Percentiles rank a stretch among this genome's conserved stretches.
phyloP scores from a whole-genome alignment of 345 rosid genomes.

The Cardamine chenopodiifolia region DNA sequence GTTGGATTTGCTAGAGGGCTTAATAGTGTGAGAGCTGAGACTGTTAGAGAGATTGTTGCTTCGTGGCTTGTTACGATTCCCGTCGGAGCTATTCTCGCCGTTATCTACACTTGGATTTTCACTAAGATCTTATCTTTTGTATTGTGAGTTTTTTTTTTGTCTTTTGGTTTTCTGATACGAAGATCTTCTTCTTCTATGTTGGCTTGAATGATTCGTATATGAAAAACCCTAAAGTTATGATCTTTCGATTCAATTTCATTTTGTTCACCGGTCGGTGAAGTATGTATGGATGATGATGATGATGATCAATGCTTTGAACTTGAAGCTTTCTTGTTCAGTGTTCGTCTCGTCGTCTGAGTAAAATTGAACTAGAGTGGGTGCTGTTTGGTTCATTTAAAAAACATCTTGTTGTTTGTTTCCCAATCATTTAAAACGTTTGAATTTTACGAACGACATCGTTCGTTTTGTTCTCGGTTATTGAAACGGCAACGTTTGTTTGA shows the following conservation, averaged over 20 bases:
- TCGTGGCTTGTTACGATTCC: constrained; percentile 96
- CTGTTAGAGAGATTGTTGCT: constrained; percentile 82
- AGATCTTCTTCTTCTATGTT: constrained; percentile 31
- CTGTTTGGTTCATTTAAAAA: not conserved
- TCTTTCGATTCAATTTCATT: not conserved
- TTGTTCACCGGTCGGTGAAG: constrained; percentile 38
- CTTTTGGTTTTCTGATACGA: constrained; percentile 19
- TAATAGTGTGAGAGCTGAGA: constrained; percentile 85
- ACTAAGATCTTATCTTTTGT: constrained; percentile 71
- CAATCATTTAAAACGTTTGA: not conserved
- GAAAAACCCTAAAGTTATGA: not conserved
- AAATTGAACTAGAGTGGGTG: constrained; percentile 10
- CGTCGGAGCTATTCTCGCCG: constrained; percentile 79
- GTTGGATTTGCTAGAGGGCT: constrained; percentile 97
- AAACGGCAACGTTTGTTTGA: too few species aligned
- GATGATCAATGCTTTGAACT: not conserved
- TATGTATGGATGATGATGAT: not conserved
- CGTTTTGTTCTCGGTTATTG: too few species aligned
- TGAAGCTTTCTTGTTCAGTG: constrained; percentile 1
- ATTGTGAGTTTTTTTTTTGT: constrained; percentile 48
- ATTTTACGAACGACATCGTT: not conserved
- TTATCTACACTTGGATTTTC: constrained; percentile 84
- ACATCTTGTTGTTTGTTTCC: not conserved
- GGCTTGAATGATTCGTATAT: constrained; percentile 20
- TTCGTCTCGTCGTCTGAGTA: not conserved